phyloP scores from a whole-genome alignment of 192 early-diverging fungal genomes.

The Backusella tarrabulga region DNA sequence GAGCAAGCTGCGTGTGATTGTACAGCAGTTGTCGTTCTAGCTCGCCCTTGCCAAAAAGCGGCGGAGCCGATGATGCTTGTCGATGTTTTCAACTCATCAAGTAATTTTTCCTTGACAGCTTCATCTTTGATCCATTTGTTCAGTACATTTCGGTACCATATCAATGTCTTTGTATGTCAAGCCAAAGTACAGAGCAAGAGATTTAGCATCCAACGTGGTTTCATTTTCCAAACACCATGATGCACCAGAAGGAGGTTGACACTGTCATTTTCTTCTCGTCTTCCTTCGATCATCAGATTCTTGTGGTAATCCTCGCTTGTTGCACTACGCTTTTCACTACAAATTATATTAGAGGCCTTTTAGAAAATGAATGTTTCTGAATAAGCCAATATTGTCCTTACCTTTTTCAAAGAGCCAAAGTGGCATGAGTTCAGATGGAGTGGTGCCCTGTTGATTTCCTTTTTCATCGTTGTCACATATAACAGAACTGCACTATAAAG shows the following conservation, averaged over 20 bases:
- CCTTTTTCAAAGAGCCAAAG: no score
- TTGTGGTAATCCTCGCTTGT: no score
- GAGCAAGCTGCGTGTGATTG: not conserved
- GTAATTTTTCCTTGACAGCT: not conserved
- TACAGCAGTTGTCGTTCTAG: not conserved
- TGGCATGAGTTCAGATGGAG: no score
- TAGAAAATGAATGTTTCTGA: no score
- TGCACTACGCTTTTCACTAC: no score
- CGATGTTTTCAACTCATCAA: not conserved
- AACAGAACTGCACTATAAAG: no score
- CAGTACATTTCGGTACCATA: not conserved
- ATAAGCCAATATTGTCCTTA: no score
- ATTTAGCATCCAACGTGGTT: not conserved
- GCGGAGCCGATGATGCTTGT: not conserved
- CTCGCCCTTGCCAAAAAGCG: not conserved
- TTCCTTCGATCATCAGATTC: not conserved
- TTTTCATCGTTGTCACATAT: no score
- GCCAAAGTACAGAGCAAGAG: not conserved
- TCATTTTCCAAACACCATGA: not conserved
- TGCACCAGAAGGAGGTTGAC: not conserved
- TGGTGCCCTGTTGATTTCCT: no score
- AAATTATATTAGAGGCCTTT: no score
- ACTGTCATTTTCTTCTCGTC: not conserved
- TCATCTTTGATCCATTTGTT: not conserved
- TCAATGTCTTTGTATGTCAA: not conserved